Base-by-base conservation (phyloP, 306 rosid genomes). In the Trifolium dubium region DNA sequence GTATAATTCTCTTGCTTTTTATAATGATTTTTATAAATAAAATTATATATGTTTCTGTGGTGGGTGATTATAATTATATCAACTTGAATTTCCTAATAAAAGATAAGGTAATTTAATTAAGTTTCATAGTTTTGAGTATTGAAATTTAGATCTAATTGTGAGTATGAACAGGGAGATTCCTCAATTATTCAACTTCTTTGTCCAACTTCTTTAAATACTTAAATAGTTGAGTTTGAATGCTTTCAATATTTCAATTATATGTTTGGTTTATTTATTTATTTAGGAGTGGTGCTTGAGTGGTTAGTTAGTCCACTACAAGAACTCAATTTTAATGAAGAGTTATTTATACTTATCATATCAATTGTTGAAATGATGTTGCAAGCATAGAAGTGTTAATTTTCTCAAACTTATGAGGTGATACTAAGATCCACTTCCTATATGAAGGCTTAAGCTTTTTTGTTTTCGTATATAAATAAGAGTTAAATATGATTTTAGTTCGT, bases 61-160 rank as follows among this genome's bases (percentile, higher is more conserved):
- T 13, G 31, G 30, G 32, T 54, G 14, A 54, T 19, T 56, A 56
- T 37, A 37, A 37, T 30, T 13, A 61, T 61, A 32, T 32, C 7
- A 31, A 3, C 6, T 7, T n/a, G 3, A 31, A 10, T 54, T 54
- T 61, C 43, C 66, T 32, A 32, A 60, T 4, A 31, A 60, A 60
- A 60, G 65, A 60, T 18, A 31, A 31, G 40, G 12, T 9, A 19
- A 60, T 60, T 14, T 9, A 19, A 60, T 60, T 14, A 31, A 13
- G 34, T n/a, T 39, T 64, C n/a, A 5, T 64, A 11, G 9, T 18
- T 29, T 60, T 40, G 11, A 40, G 70, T 64, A 11, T 19, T 64
- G 18, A 12, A 40, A 64, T 40, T 64, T 64, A 39, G 69, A 64
- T 64, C 69, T 64, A 40, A 41, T 19, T 64, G 11, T 18, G 50